A percentile compares a stretch with the other conserved stretches of the same genome.
phyloP scores from a whole-genome alignment of 768 basidiomycete species.

The Lactarius pseudohatsudake region DNA sequence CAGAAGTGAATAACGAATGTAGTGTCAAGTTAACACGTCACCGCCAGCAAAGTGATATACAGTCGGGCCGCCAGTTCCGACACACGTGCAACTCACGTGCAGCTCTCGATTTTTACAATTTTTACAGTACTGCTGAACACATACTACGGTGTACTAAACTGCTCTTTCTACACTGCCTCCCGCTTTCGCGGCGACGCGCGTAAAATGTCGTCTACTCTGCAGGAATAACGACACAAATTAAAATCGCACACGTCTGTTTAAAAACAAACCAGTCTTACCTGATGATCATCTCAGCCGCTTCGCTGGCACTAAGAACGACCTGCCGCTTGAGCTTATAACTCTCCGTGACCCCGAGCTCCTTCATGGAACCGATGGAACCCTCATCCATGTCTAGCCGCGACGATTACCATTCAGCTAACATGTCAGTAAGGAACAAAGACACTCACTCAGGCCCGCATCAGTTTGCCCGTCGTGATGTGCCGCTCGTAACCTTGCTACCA shows the following conservation, averaged over 20 bases:
- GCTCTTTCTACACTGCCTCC: constrained; percentile 60
- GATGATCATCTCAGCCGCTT: constrained; percentile 98
- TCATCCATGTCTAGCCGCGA: constrained; percentile 74
- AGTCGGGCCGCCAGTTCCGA: not conserved
- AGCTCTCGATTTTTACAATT: not conserved
- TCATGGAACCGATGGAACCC: constrained; percentile 87
- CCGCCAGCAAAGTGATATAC: not conserved
- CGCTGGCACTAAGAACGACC: constrained; percentile 90
- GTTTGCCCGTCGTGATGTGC: constrained; percentile 88
- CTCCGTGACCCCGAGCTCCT: constrained; percentile 84
- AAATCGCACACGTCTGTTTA: not conserved
- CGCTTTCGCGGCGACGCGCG: constrained; percentile 81
- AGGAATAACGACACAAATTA: constrained; percentile 9
- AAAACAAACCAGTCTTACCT: constrained; percentile 50
- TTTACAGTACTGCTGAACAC: not conserved
- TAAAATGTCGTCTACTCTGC: constrained; percentile 89
- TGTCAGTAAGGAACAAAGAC: constrained; percentile 4
- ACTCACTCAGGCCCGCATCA: constrained; percentile 86
- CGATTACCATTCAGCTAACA: not conserved
- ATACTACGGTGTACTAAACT: constrained; percentile 5
- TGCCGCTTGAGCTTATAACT: constrained; percentile 97
- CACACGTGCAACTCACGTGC: too few relatives aligned
- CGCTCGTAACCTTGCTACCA: constrained; percentile 85
- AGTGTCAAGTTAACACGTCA: not conserved
- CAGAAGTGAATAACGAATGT: constrained; percentile 21